Evolutionary conservation across 441 rosid genomes (phyloP), one percentile per base, ranked within the genome.

Genomic region (Eutrema salsugineum): DNA sequence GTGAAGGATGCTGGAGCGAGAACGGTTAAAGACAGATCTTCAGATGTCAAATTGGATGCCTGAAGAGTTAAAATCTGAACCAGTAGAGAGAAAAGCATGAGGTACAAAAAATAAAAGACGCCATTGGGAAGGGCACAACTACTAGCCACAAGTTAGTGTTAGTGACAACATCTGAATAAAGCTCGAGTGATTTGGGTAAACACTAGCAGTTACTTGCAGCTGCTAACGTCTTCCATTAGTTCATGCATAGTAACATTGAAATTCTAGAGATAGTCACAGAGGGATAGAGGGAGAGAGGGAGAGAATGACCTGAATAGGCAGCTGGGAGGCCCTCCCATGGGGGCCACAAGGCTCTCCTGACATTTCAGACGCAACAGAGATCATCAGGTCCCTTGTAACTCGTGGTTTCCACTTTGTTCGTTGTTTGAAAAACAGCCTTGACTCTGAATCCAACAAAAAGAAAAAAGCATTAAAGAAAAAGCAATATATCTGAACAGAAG

Each of bases 1-100:
- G 87, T 80, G 77, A 91, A 91, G 44, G 97, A 96, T 79, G 96
- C 90, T 8, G 98, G 98, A 56, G 97, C 98, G 48, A 91, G 97
- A 82, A 96, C 89, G 22, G 96, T 96, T 85, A 96, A 72, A 38
- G 91, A 89, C 53, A 96, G 85, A 87, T 96, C 98, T 76, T 93
- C 87, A 5, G 93, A 76, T 71, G 97, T 86, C 88, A 96, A 80
- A 80, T 96, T 96, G 32, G 99, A 96, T 46, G 99, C 98, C 84
- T 87, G 97, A 51, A 96, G 93, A 10, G 97, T 90, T 83, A 96
- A 82, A 56, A 91, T 91, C 99, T 96, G 91, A 72, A 81, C 64
- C 59, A 80, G 40, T 76, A 65, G 68, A 72, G 32, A 32, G 59
- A 69, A 51, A 48, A 30, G 30, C 38, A 24, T 69, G 64, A 62